Evolutionary conservation across 2,329 filamentous ascomycete species (phyloP).

Genomic region (Fusarium gaditjirri): DNA sequence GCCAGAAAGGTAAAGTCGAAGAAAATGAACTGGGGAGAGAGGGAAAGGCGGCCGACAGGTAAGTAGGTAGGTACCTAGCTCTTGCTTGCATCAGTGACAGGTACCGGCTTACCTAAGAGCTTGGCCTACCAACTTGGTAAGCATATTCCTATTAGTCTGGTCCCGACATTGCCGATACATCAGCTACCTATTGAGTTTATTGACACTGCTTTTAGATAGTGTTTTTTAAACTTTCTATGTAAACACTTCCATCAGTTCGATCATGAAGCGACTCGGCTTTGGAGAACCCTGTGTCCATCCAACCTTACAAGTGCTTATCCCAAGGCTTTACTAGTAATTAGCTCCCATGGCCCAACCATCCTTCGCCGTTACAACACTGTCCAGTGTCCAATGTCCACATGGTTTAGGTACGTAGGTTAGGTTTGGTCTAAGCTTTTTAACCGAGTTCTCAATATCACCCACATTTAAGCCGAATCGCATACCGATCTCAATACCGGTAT

Average conservation of each 20-base stretch:
- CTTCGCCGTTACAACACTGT: constrained; percentile 9
- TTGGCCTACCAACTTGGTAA: neutral
- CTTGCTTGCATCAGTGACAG: constrained; percentile 28
- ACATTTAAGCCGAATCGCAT: neutral
- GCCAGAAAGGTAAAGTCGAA: neutral
- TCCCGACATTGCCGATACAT: neutral
- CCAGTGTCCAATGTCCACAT: neutral
- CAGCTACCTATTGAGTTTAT: neutral
- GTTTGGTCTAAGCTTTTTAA: neutral
- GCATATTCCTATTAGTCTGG: neutral
- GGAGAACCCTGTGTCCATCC: neutral
- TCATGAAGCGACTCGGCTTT: neutral
- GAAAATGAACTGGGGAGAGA: neutral
- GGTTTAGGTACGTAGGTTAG: neutral
- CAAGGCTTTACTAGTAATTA: neutral
- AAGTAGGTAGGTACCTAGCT: neutral
- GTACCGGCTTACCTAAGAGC: constrained; percentile 10
- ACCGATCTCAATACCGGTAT: neutral
- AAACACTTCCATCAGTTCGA: neutral
- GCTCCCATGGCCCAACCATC: constrained; percentile 8
- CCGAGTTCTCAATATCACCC: neutral
- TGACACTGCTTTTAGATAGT: neutral
- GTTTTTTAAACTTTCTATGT: neutral
- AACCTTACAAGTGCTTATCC: constrained; percentile 21
- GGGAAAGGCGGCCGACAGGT: constrained; percentile 26